These are phyloP conservation scores for Ogataea henricii DNA, from an alignment of 805 yeast species.

Conservation along the genomic window DNA sequence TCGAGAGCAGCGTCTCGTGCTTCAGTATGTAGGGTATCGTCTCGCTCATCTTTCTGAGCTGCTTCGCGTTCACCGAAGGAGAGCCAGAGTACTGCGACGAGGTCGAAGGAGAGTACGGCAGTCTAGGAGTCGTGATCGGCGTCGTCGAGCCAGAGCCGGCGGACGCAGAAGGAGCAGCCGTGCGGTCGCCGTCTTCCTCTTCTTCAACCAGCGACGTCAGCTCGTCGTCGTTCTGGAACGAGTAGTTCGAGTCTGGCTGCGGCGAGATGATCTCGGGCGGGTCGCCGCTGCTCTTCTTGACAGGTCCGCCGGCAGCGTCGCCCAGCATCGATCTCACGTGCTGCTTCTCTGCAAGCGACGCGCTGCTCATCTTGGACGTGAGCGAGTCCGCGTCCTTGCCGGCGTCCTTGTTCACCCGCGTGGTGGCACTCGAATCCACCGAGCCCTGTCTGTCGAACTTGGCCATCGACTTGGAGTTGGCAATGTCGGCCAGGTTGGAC, in stretches of 20 bases:
- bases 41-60: slow-evolving; percentile 75
- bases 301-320: slow-evolving; percentile 9
- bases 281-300: not conserved
- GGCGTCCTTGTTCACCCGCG: slow-evolving; percentile 8
- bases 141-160: slow-evolving; percentile 14
- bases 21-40: slow-evolving; percentile 83
- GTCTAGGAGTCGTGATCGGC: slow-evolving; percentile 25
- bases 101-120: slow-evolving; percentile 26
- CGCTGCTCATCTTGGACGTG: slow-evolving; percentile 15
- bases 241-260: slow-evolving; percentile 21
- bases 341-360: slow-evolving; percentile 12
- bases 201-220: slow-evolving; percentile 25
- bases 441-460: slow-evolving; percentile 22
- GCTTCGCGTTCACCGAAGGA: slow-evolving; percentile 49
- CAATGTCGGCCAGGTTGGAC: slow-evolving; percentile 61
- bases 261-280: slow-evolving; percentile 24
- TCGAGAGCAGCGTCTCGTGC: slow-evolving; percentile 72
- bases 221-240: slow-evolving; percentile 29
- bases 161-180: slow-evolving; percentile 13
- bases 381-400: slow-evolving; percentile 21
- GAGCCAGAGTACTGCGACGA: slow-evolving; percentile 26
- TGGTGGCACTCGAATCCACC: slow-evolving; percentile 13
- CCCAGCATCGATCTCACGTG: slow-evolving; percentile 15
- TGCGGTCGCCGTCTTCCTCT: slow-evolving; percentile 7
- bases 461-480: slow-evolving; percentile 37